phyloP scores from a whole-genome alignment of 768 basidiomycete species.

The Candolleomyces efflorescens region DNA sequence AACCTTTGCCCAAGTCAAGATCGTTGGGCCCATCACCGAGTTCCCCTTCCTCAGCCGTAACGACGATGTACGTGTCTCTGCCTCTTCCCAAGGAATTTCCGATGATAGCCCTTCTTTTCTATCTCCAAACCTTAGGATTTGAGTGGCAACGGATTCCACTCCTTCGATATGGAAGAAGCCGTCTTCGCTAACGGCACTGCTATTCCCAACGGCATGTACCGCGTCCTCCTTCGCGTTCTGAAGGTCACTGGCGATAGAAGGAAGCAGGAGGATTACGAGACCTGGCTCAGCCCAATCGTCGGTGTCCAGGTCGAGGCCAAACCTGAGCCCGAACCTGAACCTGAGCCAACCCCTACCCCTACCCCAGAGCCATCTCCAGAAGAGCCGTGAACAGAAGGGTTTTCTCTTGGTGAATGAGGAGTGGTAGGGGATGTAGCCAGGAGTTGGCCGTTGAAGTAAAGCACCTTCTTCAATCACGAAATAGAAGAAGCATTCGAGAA shows the following conservation, averaged over 20 bases:
- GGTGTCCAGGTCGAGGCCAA: background rate
- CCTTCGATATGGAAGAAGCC: constrained; percentile 23
- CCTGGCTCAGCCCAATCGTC: constrained; percentile 1
- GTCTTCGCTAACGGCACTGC: constrained; percentile 41
- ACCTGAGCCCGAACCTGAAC: background rate
- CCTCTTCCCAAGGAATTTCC: background rate
- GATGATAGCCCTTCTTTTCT: background rate
- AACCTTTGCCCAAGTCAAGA: constrained; percentile 34
- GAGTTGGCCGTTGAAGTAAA: background rate
- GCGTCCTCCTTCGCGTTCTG: constrained; percentile 35
- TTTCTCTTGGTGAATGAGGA: too few species aligned
- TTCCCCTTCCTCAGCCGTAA: constrained; percentile 45
- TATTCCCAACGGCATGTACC: constrained; percentile 40
- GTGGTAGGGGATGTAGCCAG: background rate
- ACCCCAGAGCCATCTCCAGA: background rate
- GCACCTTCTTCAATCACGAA: background rate
- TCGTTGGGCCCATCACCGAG: constrained; percentile 46
- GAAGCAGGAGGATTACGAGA: constrained; percentile 42
- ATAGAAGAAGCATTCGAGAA: background rate
- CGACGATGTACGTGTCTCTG: constrained; percentile 29
- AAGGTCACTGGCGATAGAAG: constrained; percentile 38
- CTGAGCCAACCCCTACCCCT: background rate
- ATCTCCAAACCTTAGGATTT: constrained; percentile 12
- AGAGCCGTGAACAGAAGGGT: background rate
- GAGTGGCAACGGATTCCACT: constrained; percentile 24